phyloP scores from a whole-genome alignment of 176 grass and related monocot species.

The Dendrocalamus sinicus region DNA sequence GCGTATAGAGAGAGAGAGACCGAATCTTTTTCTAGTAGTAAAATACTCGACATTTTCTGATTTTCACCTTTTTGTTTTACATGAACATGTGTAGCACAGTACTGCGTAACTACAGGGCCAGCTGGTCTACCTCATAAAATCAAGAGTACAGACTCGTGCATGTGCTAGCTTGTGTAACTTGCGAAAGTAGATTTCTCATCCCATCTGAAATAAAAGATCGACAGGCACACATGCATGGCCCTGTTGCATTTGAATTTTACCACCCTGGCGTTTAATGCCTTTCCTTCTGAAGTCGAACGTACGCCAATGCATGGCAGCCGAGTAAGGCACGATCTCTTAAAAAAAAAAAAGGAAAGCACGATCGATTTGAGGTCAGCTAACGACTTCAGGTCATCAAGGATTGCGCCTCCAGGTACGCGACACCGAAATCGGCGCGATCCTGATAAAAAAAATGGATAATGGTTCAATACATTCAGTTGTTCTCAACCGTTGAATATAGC shows the following conservation, averaged over 20 bases:
- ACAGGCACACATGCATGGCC: not conserved
- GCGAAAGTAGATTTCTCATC: not conserved
- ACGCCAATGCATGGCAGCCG: not conserved
- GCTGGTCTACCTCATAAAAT: conserved; percentile 40
- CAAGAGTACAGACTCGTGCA: conserved; percentile 27
- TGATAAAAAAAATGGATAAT: not conserved
- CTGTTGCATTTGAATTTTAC: not conserved
- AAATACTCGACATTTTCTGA: not conserved
- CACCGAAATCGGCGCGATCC: not conserved
- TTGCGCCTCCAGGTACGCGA: not conserved
- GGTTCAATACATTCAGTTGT: too few species aligned
- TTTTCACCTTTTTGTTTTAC: not conserved
- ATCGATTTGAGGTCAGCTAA: not conserved
- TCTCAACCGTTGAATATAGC: too few species aligned
- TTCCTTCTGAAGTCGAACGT: not conserved
- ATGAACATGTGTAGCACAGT: not conserved
- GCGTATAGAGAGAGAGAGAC: not conserved
- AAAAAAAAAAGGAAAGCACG: not conserved
- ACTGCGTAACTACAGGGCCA: conserved; percentile 2
- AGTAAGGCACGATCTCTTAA: not conserved
- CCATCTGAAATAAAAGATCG: not conserved
- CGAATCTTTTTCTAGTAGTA: not conserved
- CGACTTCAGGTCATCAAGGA: not conserved
- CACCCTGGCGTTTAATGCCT: conserved; percentile 5
- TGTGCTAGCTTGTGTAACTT: not conserved